phyloP scores from a whole-genome alignment of 1,139 yeast species.

The Hyphopichia wangnamkhiaoensis region DNA sequence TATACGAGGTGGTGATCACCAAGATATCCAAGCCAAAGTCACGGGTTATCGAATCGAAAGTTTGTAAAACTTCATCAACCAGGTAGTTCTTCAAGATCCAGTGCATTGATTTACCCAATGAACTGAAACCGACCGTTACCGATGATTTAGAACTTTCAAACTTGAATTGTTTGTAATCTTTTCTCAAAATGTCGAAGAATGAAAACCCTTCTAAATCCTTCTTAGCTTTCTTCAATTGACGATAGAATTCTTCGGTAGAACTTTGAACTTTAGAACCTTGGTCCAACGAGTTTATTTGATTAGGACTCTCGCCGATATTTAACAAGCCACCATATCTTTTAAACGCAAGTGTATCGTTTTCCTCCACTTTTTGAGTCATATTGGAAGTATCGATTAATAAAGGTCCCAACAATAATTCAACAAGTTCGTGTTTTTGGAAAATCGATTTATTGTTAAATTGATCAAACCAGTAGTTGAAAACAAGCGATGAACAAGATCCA shows the following conservation, averaged over 20 bases:
- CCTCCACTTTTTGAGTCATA: constrained; percentile 58
- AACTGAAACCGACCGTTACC: constrained; percentile 66
- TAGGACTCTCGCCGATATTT: neutral
- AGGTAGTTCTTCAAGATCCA: constrained; percentile 48
- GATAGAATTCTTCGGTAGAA: constrained; percentile 26
- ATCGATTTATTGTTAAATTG: constrained; percentile 20
- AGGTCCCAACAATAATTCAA: constrained; percentile 62
- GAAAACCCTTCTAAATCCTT: constrained; percentile 62
- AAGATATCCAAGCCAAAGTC: constrained; percentile 51
- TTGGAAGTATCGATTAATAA: constrained; percentile 72
- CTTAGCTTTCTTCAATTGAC: constrained; percentile 54
- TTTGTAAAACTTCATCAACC: constrained; percentile 35
- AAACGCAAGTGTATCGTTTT: constrained; percentile 51
- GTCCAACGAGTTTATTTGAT: neutral
- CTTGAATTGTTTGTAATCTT: constrained; percentile 80
- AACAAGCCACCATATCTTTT: constrained; percentile 28
- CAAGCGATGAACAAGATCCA: constrained; percentile 81
- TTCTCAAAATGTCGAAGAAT: constrained; percentile 62
- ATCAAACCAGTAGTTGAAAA: constrained; percentile 60
- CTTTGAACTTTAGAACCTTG: neutral
- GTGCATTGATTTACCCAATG: constrained; percentile 65
- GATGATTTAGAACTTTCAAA: constrained; percentile 30
- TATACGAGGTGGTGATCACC: constrained; percentile 64
- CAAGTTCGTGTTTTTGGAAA: constrained; percentile 33
- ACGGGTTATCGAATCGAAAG: constrained; percentile 35